phyloP scores from a whole-genome alignment of 768 basidiomycete species.

The Brasilioporus rufonigricans region DNA sequence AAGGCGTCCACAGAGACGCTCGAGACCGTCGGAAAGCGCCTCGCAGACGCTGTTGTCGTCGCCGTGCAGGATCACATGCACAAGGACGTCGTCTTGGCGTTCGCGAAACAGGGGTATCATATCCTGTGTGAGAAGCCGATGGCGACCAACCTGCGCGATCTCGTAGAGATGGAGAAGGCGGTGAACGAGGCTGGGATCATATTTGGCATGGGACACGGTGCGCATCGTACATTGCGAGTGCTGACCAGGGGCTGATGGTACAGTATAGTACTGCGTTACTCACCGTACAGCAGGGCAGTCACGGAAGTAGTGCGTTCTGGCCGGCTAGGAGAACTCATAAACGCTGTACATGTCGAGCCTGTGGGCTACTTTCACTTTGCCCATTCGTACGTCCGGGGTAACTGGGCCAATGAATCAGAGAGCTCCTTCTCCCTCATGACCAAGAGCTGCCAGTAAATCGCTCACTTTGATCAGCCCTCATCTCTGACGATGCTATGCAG shows the following conservation, averaged over 20 bases:
- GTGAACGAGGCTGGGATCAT: slow-evolving; percentile 68
- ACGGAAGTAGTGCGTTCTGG: slow-evolving; percentile 70
- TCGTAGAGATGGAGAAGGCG: slow-evolving; percentile 70
- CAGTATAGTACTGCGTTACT: slow-evolving; percentile 75
- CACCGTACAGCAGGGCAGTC: slow-evolving; percentile 74
- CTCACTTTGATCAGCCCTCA: background rate
- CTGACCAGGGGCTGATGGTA: background rate
- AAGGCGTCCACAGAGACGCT: slow-evolving; percentile 67
- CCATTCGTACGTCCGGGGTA: slow-evolving; percentile 84
- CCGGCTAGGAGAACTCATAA: slow-evolving; percentile 72
- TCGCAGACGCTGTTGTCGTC: slow-evolving; percentile 81
- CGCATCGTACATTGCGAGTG: slow-evolving; percentile 6
- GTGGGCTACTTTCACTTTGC: slow-evolving; percentile 88
- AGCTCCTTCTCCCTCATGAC: slow-evolving; percentile 86
- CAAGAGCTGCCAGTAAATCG: slow-evolving; percentile 82
- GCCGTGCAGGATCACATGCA: slow-evolving; percentile 83
- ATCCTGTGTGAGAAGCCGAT: slow-evolving; percentile 94
- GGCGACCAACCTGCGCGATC: slow-evolving; percentile 72
- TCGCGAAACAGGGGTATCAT: slow-evolving; percentile 80
- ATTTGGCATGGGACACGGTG: slow-evolving; percentile 88
- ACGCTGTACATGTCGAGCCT: slow-evolving; percentile 82
- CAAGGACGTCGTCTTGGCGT: slow-evolving; percentile 66
- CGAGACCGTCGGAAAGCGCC: slow-evolving; percentile 58
- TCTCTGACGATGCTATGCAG: slow-evolving; percentile 36
- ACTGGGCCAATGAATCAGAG: slow-evolving; percentile 67